Evolutionary conservation across 768 basidiomycete genomes (phyloP), one percentile per base, ranked within the genome.

Genomic region (Leccinum incarnatum): DNA sequence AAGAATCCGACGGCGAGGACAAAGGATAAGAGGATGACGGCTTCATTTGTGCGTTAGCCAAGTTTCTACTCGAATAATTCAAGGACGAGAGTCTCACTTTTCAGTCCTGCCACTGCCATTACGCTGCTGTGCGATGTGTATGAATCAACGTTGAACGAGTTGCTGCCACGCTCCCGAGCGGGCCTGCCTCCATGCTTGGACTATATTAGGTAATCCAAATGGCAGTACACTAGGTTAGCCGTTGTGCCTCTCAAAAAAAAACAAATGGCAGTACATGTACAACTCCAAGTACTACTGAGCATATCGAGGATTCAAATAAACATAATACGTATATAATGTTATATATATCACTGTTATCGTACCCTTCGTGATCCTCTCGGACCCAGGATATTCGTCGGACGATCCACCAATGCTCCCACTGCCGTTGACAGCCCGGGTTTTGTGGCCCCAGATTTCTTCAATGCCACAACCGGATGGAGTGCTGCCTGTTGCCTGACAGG

Each of bases 1-100:
- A 99, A 78, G 78, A 99, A 99, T n/a, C 97, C 97, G 15, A 96
- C 83, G 6, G 97, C 97, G 52, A 99, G 88, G 54, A 98, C 93
- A 76, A 99, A 98, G 2, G 97, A 95, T 49, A 99, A 87, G 54
- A 98, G 81, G 67, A 98, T 95, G 63, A 98, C 95, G 69, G 94
- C 95, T 98, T 70, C 51, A 4, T 62, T 50, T 2, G 25, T 55
- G 47, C 15, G 27, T 51, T 10, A 63, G 54, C 21, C 36, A 27
- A 29, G 30, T 64, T 42, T 27, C 2, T 40, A n/a, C 14, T 40
- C 37, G 40, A 42, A n/a, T 29, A 2, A 29, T 34, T 23, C 30
- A 51, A 32, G 45, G 36, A 17, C 21, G 3, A 49, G 21, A 30
- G 5, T 53, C 82, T 68, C 68, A 89, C 88, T 89, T 78, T 85